Evolutionary conservation across 768 basidiomycete species (phyloP).

Genomic region (Lentinus tigrinus): DNA sequence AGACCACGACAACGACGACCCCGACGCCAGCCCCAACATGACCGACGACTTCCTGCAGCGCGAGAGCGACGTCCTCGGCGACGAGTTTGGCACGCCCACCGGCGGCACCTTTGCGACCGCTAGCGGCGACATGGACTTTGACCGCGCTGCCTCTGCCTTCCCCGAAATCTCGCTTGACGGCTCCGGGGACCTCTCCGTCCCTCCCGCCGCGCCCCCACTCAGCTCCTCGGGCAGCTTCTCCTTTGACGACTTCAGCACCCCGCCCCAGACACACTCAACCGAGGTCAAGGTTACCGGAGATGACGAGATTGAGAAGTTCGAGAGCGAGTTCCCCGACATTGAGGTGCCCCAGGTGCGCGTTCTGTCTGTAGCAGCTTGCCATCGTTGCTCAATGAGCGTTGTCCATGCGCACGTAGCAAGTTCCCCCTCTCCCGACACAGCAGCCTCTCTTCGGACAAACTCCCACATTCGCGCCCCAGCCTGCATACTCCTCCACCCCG

Average conservation of each 20-base stretch:
- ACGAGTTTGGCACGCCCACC: slow-evolving; percentile 30
- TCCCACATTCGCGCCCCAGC: slow-evolving; percentile 71
- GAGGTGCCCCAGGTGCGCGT: slow-evolving; percentile 45
- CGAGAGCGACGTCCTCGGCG: slow-evolving; percentile 35
- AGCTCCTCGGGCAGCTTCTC: slow-evolving; percentile 46
- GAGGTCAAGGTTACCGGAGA: slow-evolving; percentile 81
- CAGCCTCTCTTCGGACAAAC: slow-evolving; percentile 46
- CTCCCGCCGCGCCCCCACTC: slow-evolving; percentile 27
- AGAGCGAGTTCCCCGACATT: slow-evolving; percentile 83
- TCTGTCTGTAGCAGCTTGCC: slow-evolving; percentile 11
- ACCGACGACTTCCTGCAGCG: slow-evolving; percentile 38
- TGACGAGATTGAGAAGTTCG: slow-evolving; percentile 83
- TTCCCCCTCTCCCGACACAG: slow-evolving; percentile 11
- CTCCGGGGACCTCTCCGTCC: slow-evolving; percentile 49
- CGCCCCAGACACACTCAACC: slow-evolving; percentile 39
- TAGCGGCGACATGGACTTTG: slow-evolving; percentile 73
- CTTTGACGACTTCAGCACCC: slow-evolving; percentile 63
- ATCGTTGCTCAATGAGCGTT: not conserved
- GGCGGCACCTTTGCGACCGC: slow-evolving; percentile 31
- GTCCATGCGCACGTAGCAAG: slow-evolving; percentile 6
- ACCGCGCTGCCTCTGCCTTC: slow-evolving; percentile 78
- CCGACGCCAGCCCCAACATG: not conserved
- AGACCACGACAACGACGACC: not conserved
- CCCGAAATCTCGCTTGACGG: slow-evolving; percentile 83
- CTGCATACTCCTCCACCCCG: slow-evolving; percentile 68